Conservation (phyloP, 352 stramenopile genomes). For the Aphanomyces euteiches region DNA sequence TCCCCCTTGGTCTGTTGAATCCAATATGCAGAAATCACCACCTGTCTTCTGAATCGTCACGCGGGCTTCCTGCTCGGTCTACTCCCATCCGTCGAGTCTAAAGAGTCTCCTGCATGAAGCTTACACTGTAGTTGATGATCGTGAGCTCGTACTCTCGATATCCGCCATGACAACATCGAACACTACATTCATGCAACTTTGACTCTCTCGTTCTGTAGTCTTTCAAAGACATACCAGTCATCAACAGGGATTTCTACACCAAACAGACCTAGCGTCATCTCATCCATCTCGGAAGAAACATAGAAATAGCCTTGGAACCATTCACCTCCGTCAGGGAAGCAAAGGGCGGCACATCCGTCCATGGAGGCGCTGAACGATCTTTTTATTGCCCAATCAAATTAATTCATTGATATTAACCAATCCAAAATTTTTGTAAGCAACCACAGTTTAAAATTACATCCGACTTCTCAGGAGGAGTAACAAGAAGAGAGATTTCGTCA, state of each 20-base stretch:
- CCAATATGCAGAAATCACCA: conserved; percentile 18
- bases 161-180: conserved; percentile 24
- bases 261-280: conserved; percentile 21
- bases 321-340: conserved; percentile 18
- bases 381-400: too few species aligned
- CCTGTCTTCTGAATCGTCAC: conserved; percentile 17
- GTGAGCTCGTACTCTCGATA: conserved; percentile 27
- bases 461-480: too few species aligned
- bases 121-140: conserved; percentile 27
- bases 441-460: too few species aligned
- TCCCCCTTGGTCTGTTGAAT: not conserved
- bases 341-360: conserved; percentile 16
- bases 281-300: not conserved
- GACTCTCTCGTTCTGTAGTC: not conserved
- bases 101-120: not conserved
- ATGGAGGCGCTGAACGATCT: too few species aligned
- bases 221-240: conserved; percentile 17
- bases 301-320: conserved; percentile 30
- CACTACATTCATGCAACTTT: conserved; percentile 1
- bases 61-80: conserved; percentile 13
- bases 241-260: conserved; percentile 26
- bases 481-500: too few species aligned
- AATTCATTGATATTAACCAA: too few species aligned
- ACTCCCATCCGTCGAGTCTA: not conserved
- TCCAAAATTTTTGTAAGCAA: too few species aligned